phyloP scores from a whole-genome alignment of 331 rosid species.

The Erythrophleum ivorense region DNA sequence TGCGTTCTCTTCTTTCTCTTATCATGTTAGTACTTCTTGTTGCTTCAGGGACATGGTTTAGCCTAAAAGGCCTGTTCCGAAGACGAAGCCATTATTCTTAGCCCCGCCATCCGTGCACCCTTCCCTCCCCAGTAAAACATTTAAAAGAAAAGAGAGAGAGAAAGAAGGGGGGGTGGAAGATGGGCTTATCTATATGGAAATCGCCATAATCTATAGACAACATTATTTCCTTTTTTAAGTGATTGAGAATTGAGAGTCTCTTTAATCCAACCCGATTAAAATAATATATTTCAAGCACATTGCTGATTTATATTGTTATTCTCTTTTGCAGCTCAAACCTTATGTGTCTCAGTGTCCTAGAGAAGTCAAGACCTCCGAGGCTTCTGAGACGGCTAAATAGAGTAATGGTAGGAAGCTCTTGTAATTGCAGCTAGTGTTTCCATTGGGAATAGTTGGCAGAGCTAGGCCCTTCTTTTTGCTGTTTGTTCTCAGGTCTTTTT shows the following conservation, averaged over 20 bases:
- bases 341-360: constrained; percentile 74
- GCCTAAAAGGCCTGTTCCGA: background rate
- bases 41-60: constrained; percentile 6
- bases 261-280: background rate
- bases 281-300: constrained; percentile 3
- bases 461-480: background rate
- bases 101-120: background rate
- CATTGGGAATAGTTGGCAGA: constrained; percentile 22
- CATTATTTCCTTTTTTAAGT: constrained; percentile 19
- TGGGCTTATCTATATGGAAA: constrained; percentile 8
- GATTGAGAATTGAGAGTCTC: constrained; percentile 9
- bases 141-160: background rate
- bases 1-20: background rate
- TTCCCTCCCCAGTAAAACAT: background rate
- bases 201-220: background rate
- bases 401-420: constrained; percentile 17
- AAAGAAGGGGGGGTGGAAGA: background rate
- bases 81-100: constrained; percentile 6
- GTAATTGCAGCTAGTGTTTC: constrained; percentile 12
- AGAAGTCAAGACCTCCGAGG: constrained; percentile 48
- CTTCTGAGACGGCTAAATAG: constrained; percentile 45
- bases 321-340: constrained; percentile 65
- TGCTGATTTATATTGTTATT: constrained; percentile 31
- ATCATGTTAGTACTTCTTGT: background rate
- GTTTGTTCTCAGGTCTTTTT: background rate